Percentiles rank a stretch among this genome's conserved stretches.
Conservation (phyloP, 495 filamentous ascomycete species). For the Aspergillus sclerotioniger region DNA sequence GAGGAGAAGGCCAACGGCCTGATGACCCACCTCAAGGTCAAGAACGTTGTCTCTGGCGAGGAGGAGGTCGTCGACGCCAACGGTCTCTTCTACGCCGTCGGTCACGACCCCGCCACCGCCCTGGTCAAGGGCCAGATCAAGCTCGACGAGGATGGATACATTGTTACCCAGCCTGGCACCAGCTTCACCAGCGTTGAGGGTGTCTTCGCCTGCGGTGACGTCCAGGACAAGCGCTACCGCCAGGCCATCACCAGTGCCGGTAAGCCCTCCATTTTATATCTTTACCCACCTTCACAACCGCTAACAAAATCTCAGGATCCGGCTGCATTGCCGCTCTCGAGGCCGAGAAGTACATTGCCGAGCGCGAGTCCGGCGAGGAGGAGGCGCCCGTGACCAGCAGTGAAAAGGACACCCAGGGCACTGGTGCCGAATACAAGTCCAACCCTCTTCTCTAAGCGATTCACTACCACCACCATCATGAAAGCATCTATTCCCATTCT, state of each 20-base stretch:
- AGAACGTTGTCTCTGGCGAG: constrained; percentile 73
- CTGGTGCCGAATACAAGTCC: constrained; percentile 56
- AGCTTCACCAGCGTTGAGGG: constrained; percentile 85
- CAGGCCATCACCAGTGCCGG: constrained; percentile 98
- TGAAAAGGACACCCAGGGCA: constrained; percentile 13
- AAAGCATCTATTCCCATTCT: not conserved
- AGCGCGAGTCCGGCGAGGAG: constrained; percentile 59
- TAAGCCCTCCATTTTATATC: constrained; percentile 50
- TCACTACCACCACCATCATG: not conserved
- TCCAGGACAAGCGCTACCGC: constrained; percentile 97
- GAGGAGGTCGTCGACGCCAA: constrained; percentile 81
- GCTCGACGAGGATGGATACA: constrained; percentile 83
- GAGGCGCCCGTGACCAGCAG: constrained; percentile 14
- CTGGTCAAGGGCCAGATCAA: constrained; percentile 86
- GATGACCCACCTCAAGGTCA: constrained; percentile 81
- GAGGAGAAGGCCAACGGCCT: constrained; percentile 69
- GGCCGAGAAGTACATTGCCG: constrained; percentile 85
- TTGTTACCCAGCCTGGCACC: constrained; percentile 84
- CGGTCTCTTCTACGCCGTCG: constrained; percentile 96
- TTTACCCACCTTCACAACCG: not conserved
- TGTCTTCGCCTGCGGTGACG: constrained; percentile 95
- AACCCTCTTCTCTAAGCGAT: constrained; percentile 59
- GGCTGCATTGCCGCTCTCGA: constrained; percentile 95
- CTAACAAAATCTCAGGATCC: constrained; percentile 58
- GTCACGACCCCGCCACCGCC: constrained; percentile 88